Evolutionary conservation across 2,329 filamentous ascomycete genomes (phyloP).

Genomic region (Xylariomycetidae sp.): DNA sequence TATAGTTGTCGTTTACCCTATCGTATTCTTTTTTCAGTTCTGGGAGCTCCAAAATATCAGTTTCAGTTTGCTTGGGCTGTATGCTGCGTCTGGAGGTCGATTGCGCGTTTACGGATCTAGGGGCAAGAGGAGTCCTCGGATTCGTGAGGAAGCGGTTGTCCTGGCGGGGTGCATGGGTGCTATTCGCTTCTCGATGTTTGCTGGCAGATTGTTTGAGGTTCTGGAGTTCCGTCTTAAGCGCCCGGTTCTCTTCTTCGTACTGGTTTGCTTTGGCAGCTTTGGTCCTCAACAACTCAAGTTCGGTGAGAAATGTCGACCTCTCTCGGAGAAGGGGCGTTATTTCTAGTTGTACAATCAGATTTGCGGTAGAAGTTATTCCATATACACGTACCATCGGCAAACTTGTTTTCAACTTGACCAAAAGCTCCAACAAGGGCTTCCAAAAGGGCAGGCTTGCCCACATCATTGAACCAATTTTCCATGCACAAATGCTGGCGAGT

Average conservation of each 20-base stretch:
- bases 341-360: not conserved
- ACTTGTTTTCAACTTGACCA: conserved; percentile 20
- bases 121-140: conserved; percentile 24
- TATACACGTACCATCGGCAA: conserved; percentile 19
- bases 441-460: conserved; percentile 21
- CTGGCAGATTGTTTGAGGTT: too few species aligned
- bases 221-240: conserved; percentile 33
- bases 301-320: conserved; percentile 23
- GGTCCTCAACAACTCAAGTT: conserved; percentile 30
- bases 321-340: conserved; percentile 9
- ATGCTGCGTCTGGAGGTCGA: too few species aligned
- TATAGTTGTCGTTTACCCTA: conserved; percentile 36
- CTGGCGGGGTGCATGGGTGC: too few species aligned
- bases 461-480: conserved; percentile 26
- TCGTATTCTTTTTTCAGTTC: conserved; percentile 28
- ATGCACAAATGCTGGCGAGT: too few species aligned
- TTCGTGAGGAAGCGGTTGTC: too few species aligned
- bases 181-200: too few species aligned
- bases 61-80: conserved; percentile 11
- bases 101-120: conserved; percentile 21
- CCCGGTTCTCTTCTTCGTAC: conserved; percentile 39
- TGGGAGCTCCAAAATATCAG: conserved; percentile 9
- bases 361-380: too few species aligned
- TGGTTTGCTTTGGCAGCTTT: conserved; percentile 27
- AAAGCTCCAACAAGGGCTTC: conserved; percentile 23